These are phyloP conservation scores for Grosmannia penicillata DNA, from an alignment of 2,329 filamentous ascomycete species.

Conservation along the genomic window DNA sequence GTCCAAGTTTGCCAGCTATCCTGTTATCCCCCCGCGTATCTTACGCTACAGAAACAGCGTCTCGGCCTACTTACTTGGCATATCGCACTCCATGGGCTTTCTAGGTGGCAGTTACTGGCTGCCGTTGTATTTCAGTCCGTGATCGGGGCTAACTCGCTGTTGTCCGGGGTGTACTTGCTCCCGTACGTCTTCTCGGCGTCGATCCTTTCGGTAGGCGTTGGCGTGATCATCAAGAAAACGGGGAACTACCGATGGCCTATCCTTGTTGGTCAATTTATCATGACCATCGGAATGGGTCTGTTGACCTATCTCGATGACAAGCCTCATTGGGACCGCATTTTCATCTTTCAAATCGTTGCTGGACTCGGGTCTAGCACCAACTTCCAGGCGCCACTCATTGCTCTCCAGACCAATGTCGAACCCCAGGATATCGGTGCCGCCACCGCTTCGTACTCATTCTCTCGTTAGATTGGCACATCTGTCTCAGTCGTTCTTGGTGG, in stretches of 20 bases:
- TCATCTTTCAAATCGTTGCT: constrained; percentile 36
- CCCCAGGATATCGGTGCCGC: constrained; percentile 41
- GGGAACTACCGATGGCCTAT: constrained; percentile 35
- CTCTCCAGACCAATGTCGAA: constrained; percentile 42
- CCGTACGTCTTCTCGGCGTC: constrained; percentile 18
- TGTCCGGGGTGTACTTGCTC: constrained; percentile 43
- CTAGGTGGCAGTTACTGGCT: constrained; percentile 62
- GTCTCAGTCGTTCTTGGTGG: constrained; percentile 1
- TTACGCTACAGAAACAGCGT: constrained; percentile 53
- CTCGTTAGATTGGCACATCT: constrained; percentile 25
- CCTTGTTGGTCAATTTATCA: constrained; percentile 29
- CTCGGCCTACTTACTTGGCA: constrained; percentile 55
- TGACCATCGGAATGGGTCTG: constrained; percentile 39
- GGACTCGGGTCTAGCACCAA: constrained; percentile 42
- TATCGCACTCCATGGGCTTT: constrained; percentile 54
- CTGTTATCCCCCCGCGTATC: constrained; percentile 59
- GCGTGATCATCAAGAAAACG: constrained; percentile 10
- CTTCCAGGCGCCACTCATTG: constrained; percentile 43
- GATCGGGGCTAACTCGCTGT: constrained; percentile 49
- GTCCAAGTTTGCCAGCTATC: constrained; percentile 56
- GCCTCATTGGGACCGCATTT: constrained; percentile 22
- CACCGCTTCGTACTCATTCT: constrained; percentile 40
- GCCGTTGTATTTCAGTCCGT: constrained; percentile 73
- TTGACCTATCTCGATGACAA: constrained; percentile 30
- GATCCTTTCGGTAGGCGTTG: constrained; percentile 21